phyloP scores from a whole-genome alignment of 257 asterid species.

The Solanum neorickii region DNA sequence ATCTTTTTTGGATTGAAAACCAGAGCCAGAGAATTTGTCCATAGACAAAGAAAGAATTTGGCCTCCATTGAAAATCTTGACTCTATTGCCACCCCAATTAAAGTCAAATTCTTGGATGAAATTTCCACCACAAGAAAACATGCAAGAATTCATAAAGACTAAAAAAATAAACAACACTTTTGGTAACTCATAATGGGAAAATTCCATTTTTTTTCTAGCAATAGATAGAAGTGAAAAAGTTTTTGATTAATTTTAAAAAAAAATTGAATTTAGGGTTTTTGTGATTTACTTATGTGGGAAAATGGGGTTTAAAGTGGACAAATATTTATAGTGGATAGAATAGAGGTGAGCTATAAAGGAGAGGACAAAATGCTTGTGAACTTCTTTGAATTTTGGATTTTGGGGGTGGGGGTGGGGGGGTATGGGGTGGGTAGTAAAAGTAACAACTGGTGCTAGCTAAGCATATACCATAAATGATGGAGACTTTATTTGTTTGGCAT shows the following conservation, averaged over 20 bases:
- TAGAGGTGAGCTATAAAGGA: neutral
- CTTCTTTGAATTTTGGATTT: neutral
- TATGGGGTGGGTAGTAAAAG: neutral
- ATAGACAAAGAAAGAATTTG: slow-evolving; percentile 41
- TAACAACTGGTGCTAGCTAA: neutral
- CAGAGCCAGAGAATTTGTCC: slow-evolving; percentile 34
- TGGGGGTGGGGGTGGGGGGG: neutral
- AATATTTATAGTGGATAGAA: neutral
- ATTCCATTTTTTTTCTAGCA: neutral
- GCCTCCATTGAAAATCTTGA: slow-evolving; percentile 33
- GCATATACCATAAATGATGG: neutral
- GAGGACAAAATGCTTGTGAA: neutral
- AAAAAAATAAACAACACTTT: neutral
- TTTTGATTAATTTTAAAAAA: neutral
- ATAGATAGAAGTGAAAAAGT: neutral
- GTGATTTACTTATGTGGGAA: neutral
- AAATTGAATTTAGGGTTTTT: neutral
- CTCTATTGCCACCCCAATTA: slow-evolving; percentile 35
- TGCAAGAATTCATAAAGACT: slow-evolving; percentile 2
- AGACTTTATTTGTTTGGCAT: neutral
- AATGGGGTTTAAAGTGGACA: neutral
- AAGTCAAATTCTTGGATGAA: slow-evolving; percentile 35
- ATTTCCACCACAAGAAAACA: slow-evolving; percentile 14
- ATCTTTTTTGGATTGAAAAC: slow-evolving; percentile 40
- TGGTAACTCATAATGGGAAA: neutral